These are phyloP conservation scores for Chaetomiaceae sp. DNA, from an alignment of 2,329 filamentous ascomycete species.

Conservation along the genomic window DNA sequence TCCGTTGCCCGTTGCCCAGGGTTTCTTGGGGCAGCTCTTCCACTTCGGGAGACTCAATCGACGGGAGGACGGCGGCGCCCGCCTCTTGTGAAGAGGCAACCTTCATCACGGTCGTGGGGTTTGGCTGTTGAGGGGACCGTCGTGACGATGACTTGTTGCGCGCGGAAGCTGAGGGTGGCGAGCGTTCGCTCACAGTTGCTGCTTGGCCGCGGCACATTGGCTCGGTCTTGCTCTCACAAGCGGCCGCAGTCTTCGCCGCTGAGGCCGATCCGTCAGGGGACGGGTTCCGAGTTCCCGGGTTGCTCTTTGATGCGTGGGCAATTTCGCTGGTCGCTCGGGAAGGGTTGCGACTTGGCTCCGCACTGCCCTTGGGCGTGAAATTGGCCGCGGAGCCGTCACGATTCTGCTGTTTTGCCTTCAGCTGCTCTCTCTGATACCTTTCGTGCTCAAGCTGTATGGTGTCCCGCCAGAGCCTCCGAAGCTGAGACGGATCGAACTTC, in stretches of 20 bases:
- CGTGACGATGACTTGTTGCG: no score
- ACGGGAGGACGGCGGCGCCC: neutral
- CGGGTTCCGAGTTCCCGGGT: no score
- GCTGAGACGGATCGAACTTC: conserved; percentile 50
- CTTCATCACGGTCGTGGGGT: neutral
- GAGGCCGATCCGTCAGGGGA: neutral
- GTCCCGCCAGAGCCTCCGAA: conserved; percentile 60
- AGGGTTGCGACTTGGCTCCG: neutral
- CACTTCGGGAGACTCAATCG: conserved; percentile 8
- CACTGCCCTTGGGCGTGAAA: conserved; percentile 18
- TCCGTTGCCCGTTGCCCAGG: no score
- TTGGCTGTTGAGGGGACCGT: neutral
- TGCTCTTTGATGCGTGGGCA: neutral
- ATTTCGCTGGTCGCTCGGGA: neutral
- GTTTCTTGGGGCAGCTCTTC: neutral
- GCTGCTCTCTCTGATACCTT: conserved; percentile 44
- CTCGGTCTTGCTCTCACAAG: neutral
- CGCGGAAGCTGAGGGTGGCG: no score
- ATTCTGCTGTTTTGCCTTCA: conserved; percentile 33
- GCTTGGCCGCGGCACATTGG: neutral
- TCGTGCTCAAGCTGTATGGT: conserved; percentile 58
- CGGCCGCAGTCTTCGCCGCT: neutral
- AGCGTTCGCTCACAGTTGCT: neutral
- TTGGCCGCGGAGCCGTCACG: neutral
- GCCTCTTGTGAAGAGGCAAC: neutral